Base-by-base conservation (phyloP, 1,139 yeast species). In the Zygosaccharomyces pseudobailii region DNA sequence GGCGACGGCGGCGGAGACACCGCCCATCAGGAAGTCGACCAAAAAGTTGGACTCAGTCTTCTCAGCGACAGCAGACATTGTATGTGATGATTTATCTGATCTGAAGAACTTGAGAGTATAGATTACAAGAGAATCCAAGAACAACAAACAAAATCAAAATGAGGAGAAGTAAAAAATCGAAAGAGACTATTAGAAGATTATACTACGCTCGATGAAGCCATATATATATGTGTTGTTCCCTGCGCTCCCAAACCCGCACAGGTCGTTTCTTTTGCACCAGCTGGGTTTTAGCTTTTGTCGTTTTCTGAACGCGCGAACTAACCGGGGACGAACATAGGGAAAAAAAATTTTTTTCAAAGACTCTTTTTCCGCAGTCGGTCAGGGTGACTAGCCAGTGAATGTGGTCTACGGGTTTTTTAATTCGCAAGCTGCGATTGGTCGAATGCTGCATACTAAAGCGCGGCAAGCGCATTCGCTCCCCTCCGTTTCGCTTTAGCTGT, bases 1-100 rank as follows among this genome's bases (percentile, higher is more conserved):
- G 59, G 88, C 80, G 72, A 83, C 83, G 63, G 89, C 89, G 71
- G 89, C 89, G 70, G 88, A 82, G 55, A 83, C 86, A 80, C 89
- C 88, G 69, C 87, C 88, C 88, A 82, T 80, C 70, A 80, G 64
- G 75, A 79, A 80, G 70, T 80, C 83, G 66, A 75, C 61, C 62
- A 76, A 62, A 69, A 79, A 79, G 63, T 59, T 56, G 37, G 63
- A 57, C 55, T 58, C 53, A 43, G 50, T 54, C 49, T 53, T 52
- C 42, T 55, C 61, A 44, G 59, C 54, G 53, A 55, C 54, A 36
- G 43, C 48, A 30, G 46, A 40, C 36, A 36, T 42, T 23, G 38
- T 39, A 23, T 19, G 32, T 23, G 41, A 22, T 35, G 6, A 25
- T 8, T n/a, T 37, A 32, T 38, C 24, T 43, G 35, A 38, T 25